phyloP scores from a whole-genome alignment of 2,329 filamentous ascomycete genomes.

The Pyrenochaeta sp. region DNA sequence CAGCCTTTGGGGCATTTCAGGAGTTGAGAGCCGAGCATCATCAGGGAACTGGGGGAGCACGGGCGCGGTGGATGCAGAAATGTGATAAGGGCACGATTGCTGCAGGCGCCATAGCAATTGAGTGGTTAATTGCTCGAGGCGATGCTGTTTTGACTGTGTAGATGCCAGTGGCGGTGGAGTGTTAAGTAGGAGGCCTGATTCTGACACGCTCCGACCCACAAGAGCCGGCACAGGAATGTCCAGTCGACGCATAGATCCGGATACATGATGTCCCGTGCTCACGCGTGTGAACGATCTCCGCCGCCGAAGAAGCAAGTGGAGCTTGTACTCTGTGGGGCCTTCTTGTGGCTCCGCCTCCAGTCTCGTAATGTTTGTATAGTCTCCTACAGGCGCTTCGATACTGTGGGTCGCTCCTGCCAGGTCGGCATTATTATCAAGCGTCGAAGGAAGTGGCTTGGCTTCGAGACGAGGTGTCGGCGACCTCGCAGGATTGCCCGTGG shows the following conservation, averaged over 20 bases:
- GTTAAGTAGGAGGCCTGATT: conserved; percentile 34
- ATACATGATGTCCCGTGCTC: conserved; percentile 68
- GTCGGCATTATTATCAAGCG: conserved; percentile 9
- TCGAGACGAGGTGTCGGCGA: conserved; percentile 24
- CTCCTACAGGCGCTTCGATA: conserved; percentile 19
- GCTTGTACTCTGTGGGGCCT: conserved; percentile 94
- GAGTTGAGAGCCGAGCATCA: conserved; percentile 67
- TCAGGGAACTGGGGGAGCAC: conserved; percentile 80
- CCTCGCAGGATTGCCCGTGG: conserved; percentile 24
- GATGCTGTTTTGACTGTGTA: conserved; percentile 78
- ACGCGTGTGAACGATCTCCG: conserved; percentile 76
- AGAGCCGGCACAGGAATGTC: conserved; percentile 39
- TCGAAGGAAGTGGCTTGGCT: conserved; percentile 22
- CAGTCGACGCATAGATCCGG: conserved; percentile 60
- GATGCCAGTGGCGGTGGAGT: conserved; percentile 59
- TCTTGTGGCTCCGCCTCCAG: conserved; percentile 91
- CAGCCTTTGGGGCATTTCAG: conserved; percentile 62
- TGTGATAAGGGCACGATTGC: conserved; percentile 91
- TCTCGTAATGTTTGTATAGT: conserved; percentile 66
- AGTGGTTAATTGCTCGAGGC: conserved; percentile 90
- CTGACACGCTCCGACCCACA: conserved; percentile 40
- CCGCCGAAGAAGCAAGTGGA: conserved; percentile 85
- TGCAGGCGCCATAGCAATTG: conserved; percentile 94
- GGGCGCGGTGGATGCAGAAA: conserved; percentile 77
- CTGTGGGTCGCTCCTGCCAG: conserved; percentile 5